phyloP scores from a whole-genome alignment of 768 basidiomycete genomes.

The Rhodotorula kratochvilovae region DNA sequence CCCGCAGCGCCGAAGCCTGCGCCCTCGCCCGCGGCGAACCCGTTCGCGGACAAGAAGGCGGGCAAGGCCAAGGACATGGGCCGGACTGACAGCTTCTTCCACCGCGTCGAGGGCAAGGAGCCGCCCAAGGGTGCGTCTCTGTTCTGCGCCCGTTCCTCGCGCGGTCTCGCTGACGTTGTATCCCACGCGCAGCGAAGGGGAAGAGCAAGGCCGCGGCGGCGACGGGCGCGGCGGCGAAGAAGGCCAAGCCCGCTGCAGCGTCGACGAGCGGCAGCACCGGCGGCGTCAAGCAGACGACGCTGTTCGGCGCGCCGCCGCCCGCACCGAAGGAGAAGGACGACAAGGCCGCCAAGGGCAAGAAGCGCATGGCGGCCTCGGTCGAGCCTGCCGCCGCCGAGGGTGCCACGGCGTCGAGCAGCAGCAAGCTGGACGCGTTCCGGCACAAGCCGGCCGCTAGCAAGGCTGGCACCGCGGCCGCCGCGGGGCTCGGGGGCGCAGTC shows the following conservation, averaged over 20 bases:
- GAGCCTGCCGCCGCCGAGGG: background rate
- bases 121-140: constrained; percentile 20
- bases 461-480: background rate
- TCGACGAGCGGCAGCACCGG: background rate
- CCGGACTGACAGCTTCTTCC: constrained; percentile 41
- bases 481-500: constrained; percentile 17
- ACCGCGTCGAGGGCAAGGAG: constrained; percentile 41
- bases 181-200: constrained; percentile 14
- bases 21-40: constrained; percentile 29
- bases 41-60: constrained; percentile 37
- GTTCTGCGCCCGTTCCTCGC: background rate
- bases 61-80: constrained; percentile 32
- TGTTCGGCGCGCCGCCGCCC: constrained; percentile 38
- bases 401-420: background rate
- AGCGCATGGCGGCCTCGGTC: constrained; percentile 38
- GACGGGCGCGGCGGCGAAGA: background rate
- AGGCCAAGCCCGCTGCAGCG: constrained; percentile 19
- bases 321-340: background rate
- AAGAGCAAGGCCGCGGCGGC: constrained; percentile 6
- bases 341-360: constrained; percentile 18
- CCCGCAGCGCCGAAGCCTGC: constrained; percentile 11
- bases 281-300: constrained; percentile 13
- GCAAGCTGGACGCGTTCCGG: constrained; percentile 12
- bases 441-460: background rate
- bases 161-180: too few species aligned